These are phyloP conservation scores for Colletotrichum cuscutae DNA, from an alignment of 2,329 filamentous ascomycete genomes.

Conservation along the genomic window DNA sequence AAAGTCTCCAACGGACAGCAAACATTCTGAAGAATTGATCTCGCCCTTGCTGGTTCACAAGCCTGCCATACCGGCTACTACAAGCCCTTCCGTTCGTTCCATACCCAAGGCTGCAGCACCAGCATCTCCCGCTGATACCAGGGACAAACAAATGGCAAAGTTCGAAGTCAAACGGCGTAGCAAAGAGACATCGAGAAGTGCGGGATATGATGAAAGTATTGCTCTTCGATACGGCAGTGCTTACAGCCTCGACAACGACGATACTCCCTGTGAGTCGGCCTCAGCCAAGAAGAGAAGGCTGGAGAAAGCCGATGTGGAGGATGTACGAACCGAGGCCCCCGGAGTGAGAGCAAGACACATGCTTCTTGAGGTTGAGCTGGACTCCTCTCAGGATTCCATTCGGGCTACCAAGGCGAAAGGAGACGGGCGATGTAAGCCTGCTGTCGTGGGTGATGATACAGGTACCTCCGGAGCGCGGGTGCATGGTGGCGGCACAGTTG, in stretches of 20 bases:
- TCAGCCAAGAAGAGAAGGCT: background rate
- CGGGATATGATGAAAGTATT: too few relatives aligned
- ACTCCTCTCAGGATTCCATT: background rate
- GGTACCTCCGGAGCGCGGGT: background rate
- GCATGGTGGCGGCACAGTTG: background rate
- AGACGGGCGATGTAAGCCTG: background rate
- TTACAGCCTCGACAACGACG: background rate
- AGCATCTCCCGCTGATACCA: background rate
- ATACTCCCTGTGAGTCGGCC: background rate
- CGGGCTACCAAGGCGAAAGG: background rate
- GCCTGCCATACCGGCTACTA: background rate
- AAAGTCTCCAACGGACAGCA: background rate
- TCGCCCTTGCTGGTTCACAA: background rate
- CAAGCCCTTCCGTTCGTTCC: background rate
- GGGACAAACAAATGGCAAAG: background rate
- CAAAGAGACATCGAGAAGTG: rapidly evolving
- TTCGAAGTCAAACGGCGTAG: too few relatives aligned
- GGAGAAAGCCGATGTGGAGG: background rate
- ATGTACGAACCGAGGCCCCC: background rate
- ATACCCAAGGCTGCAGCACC: background rate
- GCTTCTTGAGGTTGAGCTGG: background rate
- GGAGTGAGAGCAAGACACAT: background rate
- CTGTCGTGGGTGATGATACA: too few relatives aligned
- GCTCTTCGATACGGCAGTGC: background rate
- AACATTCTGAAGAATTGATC: background rate